Evolutionary conservation across 306 rosid species (phyloP).

Genomic region (Cicer arietinum): DNA sequence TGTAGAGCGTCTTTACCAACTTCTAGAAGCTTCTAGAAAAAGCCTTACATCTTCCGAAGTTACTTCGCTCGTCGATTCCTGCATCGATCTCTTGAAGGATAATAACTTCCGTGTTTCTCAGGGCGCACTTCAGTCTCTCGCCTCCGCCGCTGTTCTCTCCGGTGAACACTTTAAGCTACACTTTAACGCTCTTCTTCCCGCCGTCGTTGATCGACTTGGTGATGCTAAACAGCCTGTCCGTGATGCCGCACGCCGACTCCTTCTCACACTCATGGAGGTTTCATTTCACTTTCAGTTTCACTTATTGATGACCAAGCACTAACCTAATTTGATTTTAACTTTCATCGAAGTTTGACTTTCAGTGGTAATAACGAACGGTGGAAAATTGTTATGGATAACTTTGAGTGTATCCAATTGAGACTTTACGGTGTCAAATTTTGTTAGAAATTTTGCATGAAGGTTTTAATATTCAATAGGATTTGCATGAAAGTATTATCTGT

Average conservation of each 20-base stretch:
- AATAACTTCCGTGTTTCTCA: constrained; percentile 93
- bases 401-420: constrained; percentile 16
- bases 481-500: neutral
- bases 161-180: constrained; percentile 95
- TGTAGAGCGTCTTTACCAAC: constrained; percentile 89
- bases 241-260: constrained; percentile 87
- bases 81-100: constrained; percentile 96
- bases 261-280: constrained; percentile 99
- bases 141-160: constrained; percentile 95
- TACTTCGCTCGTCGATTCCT: constrained; percentile 82
- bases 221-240: constrained; percentile 96
- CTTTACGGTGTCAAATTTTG: neutral
- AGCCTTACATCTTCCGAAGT: constrained; percentile 77
- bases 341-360: neutral
- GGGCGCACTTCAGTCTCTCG: constrained; percentile 94
- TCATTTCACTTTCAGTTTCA: constrained; percentile 3
- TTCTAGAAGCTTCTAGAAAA: constrained; percentile 89
- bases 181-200: constrained; percentile 95
- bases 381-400: constrained; percentile 3
- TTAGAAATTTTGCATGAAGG: constrained; percentile 21
- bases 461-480: neutral
- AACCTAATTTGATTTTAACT: constrained; percentile 6
- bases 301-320: no score
- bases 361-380: neutral
- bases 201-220: constrained; percentile 95